Conservation (phyloP, 352 stramenopile genomes). For the Phytophthora macrochlamydospora region DNA sequence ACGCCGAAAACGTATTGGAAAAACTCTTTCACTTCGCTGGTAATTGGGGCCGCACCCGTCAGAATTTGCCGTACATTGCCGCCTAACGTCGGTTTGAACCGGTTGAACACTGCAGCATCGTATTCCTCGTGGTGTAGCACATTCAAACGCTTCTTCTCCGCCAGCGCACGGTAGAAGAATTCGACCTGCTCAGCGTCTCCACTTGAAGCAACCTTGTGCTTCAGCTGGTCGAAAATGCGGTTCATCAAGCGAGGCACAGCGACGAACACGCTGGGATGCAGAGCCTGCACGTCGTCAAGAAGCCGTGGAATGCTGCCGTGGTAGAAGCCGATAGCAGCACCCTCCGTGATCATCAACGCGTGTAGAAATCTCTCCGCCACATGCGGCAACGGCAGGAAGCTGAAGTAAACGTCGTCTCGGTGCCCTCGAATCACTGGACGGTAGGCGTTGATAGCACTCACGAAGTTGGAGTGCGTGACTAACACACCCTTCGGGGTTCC, state of each 20-base stretch:
- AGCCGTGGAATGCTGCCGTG: constrained; percentile 84
- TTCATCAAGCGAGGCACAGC: constrained; percentile 94
- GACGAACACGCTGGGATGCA: constrained; percentile 90
- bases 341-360: constrained; percentile 81
- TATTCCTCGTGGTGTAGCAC: constrained; percentile 72
- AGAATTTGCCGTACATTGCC: constrained; percentile 90
- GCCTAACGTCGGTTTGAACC: constrained; percentile 91
- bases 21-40: constrained; percentile 93
- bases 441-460: constrained; percentile 27
- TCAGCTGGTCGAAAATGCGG: constrained; percentile 94
- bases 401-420: constrained; percentile 90
- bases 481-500: constrained; percentile 65
- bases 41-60: constrained; percentile 93
- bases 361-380: constrained; percentile 94
- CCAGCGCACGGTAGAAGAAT: constrained; percentile 43
- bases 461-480: constrained; percentile 51
- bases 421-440: constrained; percentile 17
- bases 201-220: constrained; percentile 44
- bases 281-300: constrained; percentile 88
- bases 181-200: constrained; percentile 36
- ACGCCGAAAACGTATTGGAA: constrained; percentile 93
- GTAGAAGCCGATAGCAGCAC: constrained; percentile 73
- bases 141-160: constrained; percentile 47
- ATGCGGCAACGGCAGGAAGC: constrained; percentile 95
- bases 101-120: constrained; percentile 94